Conservation (phyloP, 352 stramenopile genomes). For the Pythium chondricola region DNA sequence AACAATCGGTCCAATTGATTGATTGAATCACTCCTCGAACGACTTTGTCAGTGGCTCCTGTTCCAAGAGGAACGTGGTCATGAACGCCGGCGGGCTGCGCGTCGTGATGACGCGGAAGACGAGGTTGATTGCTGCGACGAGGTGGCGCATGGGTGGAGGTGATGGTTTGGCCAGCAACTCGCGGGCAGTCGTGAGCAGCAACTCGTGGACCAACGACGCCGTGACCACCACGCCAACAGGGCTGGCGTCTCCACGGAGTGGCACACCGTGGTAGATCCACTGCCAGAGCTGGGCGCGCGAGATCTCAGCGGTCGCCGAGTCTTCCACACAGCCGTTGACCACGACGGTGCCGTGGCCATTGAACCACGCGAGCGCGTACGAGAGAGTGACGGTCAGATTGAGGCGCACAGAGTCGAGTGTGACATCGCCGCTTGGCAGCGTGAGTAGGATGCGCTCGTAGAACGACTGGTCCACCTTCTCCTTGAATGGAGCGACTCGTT, state of each 20-base stretch:
- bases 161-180: conserved; percentile 19
- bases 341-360: conserved; percentile 86
- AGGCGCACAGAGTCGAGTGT: conserved; percentile 73
- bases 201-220: conserved; percentile 37
- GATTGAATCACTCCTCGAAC: conserved; percentile 19
- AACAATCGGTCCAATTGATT: not conserved
- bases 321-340: conserved; percentile 91
- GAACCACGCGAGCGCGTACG: conserved; percentile 91
- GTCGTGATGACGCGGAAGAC: conserved; percentile 57
- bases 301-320: conserved; percentile 93
- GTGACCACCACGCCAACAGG: conserved; percentile 20
- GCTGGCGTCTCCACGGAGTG: conserved; percentile 20
- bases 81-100: conserved; percentile 46
- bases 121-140: conserved; percentile 45
- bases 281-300: conserved; percentile 91
- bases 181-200: conserved; percentile 32
- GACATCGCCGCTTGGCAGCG: conserved; percentile 51
- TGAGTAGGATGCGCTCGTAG: conserved; percentile 43
- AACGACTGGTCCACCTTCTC: conserved; percentile 20
- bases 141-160: conserved; percentile 20
- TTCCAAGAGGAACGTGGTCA: conserved; percentile 68
- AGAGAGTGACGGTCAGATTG: conserved; percentile 86
- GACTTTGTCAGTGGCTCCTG: conserved; percentile 42
- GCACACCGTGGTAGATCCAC: conserved; percentile 57
- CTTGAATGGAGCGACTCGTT: too few relatives aligned